These are phyloP conservation scores for Aspergillus affinis DNA, from an alignment of 495 filamentous ascomycete genomes.

Conservation along the genomic window DNA sequence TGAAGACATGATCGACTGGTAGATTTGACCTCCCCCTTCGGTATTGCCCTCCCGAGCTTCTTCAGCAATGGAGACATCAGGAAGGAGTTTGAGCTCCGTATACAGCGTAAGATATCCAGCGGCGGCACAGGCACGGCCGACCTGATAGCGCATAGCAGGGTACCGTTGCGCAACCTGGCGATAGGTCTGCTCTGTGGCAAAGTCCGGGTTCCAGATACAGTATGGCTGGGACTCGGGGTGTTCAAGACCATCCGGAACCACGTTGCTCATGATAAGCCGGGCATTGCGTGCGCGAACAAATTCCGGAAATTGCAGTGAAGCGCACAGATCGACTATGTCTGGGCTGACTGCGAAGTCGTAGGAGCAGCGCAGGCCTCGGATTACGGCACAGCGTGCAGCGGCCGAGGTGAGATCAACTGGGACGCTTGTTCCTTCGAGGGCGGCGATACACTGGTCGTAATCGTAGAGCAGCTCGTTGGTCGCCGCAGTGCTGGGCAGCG, in stretches of 20 bases:
- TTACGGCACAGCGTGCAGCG: background rate
- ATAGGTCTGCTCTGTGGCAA: background rate
- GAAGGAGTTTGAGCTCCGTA: conserved; percentile 28
- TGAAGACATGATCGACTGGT: conserved; percentile 24
- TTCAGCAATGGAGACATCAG: conserved; percentile 31
- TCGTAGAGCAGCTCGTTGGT: no score
- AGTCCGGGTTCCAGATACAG: background rate
- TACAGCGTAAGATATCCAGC: conserved; percentile 31
- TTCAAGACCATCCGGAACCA: background rate
- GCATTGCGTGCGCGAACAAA: background rate
- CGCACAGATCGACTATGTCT: background rate
- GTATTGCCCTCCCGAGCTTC: conserved; percentile 26
- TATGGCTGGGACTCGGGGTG: background rate
- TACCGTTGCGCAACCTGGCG: conserved; percentile 16
- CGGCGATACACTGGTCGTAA: no score
- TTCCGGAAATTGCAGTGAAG: background rate
- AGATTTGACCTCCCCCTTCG: conserved; percentile 23
- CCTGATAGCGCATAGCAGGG: conserved; percentile 27
- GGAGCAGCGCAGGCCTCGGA: background rate
- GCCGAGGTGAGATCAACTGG: no score
- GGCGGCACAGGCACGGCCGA: conserved; percentile 33
- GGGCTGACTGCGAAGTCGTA: background rate
- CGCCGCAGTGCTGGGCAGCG: no score
- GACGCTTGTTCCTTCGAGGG: no score
- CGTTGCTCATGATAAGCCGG: background rate